Base-by-base conservation (phyloP, 2,329 filamentous ascomycete species). In the Metarhizium humberi region DNA sequence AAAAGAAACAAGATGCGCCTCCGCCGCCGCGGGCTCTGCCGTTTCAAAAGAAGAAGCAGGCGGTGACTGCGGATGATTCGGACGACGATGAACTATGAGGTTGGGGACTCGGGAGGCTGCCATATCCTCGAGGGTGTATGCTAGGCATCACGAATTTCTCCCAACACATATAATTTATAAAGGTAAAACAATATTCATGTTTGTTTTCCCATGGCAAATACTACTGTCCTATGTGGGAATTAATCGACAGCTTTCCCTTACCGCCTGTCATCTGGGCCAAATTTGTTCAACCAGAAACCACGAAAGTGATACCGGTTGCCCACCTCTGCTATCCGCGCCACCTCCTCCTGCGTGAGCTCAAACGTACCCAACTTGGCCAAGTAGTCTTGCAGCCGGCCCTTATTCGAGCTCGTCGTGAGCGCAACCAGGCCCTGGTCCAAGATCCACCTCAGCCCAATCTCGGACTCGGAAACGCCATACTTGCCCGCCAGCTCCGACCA, bases 281-380 rank as follows among this genome's bases (percentile, higher is more conserved):
- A 85, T 56, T 73, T 74, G 16, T 76, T 60, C 2, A 59, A 70
- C 81, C 81, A 87, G 65, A 82, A 87, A 0, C 70, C 78, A 36
- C 84, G 75, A 62, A 72, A 82, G 66, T 87, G 80, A 70, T 84
- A 85, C 72, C 82, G 64, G 60, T 72, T 72, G 1, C 85, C 85
- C 40, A 77, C 62, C 60, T 78, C 73, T 0, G 74, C 65, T 58
- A 88, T 82, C 53, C 78, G 75, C 49, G 76, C 67, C 13, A 87
- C 70, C 67, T 87, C 85, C 54, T 76, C 73, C 0, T 76, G 71
- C 11, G 80, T 82, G 59, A 88, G 71, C 71, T 81, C 80, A 63
- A 87, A 85, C 48, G 62, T 70, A 47, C 71, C 74, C 59, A 80
- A 57, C 59, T 75, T 75, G n/a, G 68, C 63, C 56, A 81, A 60